Evolutionary conservation across 768 basidiomycete genomes (phyloP).

Genomic region (Kwoniella europaea): DNA sequence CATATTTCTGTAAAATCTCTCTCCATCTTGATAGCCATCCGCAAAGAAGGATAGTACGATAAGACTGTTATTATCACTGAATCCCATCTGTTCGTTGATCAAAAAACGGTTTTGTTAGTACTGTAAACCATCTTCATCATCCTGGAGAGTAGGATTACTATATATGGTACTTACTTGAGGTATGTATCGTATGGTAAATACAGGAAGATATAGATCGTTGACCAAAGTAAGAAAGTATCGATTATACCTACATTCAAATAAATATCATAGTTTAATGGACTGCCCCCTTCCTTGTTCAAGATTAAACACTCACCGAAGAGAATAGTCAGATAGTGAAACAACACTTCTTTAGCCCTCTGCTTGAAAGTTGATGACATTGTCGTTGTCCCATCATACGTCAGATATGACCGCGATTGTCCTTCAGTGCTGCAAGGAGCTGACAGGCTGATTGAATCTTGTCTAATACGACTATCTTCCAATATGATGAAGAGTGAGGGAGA

Average conservation of each 20-base stretch:
- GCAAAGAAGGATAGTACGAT: not conserved
- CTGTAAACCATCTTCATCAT: not conserved
- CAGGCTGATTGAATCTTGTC: too few relatives aligned
- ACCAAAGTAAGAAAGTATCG: not conserved
- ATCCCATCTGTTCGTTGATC: not conserved
- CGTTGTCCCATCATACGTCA: too few relatives aligned
- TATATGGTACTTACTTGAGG: not conserved
- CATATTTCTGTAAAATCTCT: not conserved
- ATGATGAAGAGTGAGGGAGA: too few relatives aligned
- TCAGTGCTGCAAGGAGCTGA: too few relatives aligned
- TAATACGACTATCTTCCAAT: too few relatives aligned
- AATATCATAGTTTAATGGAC: not conserved
- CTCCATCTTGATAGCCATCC: not conserved
- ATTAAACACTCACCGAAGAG: not conserved
- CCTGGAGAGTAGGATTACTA: not conserved
- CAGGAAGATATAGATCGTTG: not conserved
- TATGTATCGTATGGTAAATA: not conserved
- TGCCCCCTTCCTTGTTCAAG: not conserved
- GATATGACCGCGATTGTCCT: too few relatives aligned
- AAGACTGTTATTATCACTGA: not conserved
- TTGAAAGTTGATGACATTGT: not conserved
- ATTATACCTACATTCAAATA: not conserved
- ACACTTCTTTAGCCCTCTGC: not conserved
- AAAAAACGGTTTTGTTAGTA: not conserved
- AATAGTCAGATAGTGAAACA: not conserved